Evolutionary conservation across 257 asterid genomes (phyloP).

Genomic region (Ophiorrhiza pumila): DNA sequence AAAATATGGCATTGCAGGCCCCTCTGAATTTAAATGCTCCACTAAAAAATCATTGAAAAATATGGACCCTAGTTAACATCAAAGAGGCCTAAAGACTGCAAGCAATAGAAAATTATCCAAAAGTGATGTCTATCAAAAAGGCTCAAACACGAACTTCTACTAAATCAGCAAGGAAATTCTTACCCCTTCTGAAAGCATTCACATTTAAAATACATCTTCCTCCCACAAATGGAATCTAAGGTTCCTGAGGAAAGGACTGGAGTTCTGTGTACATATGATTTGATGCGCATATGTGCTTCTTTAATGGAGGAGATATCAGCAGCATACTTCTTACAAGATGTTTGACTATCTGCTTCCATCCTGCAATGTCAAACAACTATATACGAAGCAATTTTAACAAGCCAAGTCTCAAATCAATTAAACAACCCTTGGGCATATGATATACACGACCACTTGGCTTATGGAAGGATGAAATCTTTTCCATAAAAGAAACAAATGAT

Average conservation of each 20-base stretch:
- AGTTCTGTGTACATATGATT: conserved; percentile 54
- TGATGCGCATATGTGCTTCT: conserved; percentile 65
- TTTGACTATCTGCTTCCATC: conserved; percentile 54
- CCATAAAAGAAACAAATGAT: background rate
- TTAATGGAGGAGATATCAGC: conserved; percentile 73
- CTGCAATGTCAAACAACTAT: conserved; percentile 11
- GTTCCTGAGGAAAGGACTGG: conserved; percentile 66
- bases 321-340: conserved; percentile 47
- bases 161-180: conserved; percentile 19
- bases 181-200: conserved; percentile 98
- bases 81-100: background rate
- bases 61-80: background rate
- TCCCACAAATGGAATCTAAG: conserved; percentile 65
- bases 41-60: conserved; percentile 33
- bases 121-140: background rate
- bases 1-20: conserved; percentile 89
- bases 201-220: conserved; percentile 73
- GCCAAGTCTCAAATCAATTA: background rate
- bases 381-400: conserved; percentile 1
- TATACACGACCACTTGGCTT: background rate
- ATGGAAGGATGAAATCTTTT: background rate
- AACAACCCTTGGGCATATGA: background rate
- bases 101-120: background rate
- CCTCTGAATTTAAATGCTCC: conserved; percentile 96
- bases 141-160: background rate